Base-by-base conservation (phyloP, 2,329 filamentous ascomycete genomes). In the Xylariaceae sp. region DNA sequence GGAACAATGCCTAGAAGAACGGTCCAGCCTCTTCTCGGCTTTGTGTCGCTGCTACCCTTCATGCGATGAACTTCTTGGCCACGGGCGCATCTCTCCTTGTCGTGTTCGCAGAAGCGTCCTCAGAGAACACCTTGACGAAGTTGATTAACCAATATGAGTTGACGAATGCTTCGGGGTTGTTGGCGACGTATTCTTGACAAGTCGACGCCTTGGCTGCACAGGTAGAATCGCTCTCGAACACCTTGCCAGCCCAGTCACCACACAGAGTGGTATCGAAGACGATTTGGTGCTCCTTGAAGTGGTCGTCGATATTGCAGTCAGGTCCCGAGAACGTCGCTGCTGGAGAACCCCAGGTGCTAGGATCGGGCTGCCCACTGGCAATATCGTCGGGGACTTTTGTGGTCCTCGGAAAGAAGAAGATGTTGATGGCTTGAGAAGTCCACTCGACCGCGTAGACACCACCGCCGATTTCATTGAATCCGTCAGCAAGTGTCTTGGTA, bases 221-320 rank as follows among this genome's bases (percentile, higher is more conserved):
- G 43, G 81, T 79, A 3, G 73, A 59, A 57, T 86, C 80, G 29
- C 71, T 67, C 47, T 68, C 67, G 88, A 89, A 96, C 32, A 87
- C 84, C 42, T 77, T 71, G 20, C 90, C 90, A 7, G 92, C 92
- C 92, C 92, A 96, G 68, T 89, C 84, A 19, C 93, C 93, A 73
- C 93, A 97, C 72, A 96, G 91, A 5, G 89, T 89, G 0, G 87
- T 95, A 74, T 93, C 86, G 73, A 95, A 87, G 61, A 93, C 83
- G 61, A 97, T 86, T 65, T 88, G 83, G 76, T 96, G 83, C 57
- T 88, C 74, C 57, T 77, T 77, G 77, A 97, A 96, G 72, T 88
- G 81, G 1, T 74, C 62, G 57, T 86, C 78, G 61, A 96, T 89
- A 65, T 93, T 77, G 74, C 93, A 97, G 53, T 78, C 80, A 1